Base-by-base conservation (phyloP, 108 stramenopile species). In the Cyclotella distinguenda region DNA sequence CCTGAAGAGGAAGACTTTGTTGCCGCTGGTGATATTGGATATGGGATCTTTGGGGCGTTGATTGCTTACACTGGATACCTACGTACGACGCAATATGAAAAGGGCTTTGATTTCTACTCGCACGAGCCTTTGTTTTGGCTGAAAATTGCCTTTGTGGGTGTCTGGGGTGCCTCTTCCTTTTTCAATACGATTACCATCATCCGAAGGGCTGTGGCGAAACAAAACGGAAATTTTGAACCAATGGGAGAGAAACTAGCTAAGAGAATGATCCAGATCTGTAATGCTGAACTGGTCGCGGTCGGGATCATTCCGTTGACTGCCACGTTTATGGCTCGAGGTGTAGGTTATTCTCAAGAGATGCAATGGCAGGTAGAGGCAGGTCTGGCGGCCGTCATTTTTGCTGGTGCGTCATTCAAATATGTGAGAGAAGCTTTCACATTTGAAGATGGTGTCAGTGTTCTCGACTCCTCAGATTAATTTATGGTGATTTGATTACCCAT, bases 121-220 rank as follows among this genome's bases (percentile, higher is more conserved):
- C 85, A 93, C 59, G 91, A 93, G 60, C 87, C 88, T 28, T 51
- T 88, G 18, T 93, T 93, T 57, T 93, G 91, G 91, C 49, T 90
- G 32, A 93, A 93, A 60, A 81, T 89, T 26, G 66, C 74, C 1
- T 76, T 88, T 30, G 72, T 88, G 0, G 85, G 80, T 21, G 54
- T 88, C 8, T 77, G 68, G 40, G 78, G 82, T 3, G 78, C 82
- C 56, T 44, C 64, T n/a, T 72, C 71, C 19, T 79, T 86, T 42
- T 89, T 89, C 55, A 81, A 81, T 19, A 84, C 85, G 25, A 74
- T 58, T 28, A 81, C 57, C 3, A 75, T 88, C 31, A 72, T 87
- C 19, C 62, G 76, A 55, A 75, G 85, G 36, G 69, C 74, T 3
- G 34, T 84, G 10, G 82, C 53, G 8, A 69, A 75, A 34, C 59